phyloP scores from a whole-genome alignment of 202 grass and related monocot genomes.

The Musa balbisiana region DNA sequence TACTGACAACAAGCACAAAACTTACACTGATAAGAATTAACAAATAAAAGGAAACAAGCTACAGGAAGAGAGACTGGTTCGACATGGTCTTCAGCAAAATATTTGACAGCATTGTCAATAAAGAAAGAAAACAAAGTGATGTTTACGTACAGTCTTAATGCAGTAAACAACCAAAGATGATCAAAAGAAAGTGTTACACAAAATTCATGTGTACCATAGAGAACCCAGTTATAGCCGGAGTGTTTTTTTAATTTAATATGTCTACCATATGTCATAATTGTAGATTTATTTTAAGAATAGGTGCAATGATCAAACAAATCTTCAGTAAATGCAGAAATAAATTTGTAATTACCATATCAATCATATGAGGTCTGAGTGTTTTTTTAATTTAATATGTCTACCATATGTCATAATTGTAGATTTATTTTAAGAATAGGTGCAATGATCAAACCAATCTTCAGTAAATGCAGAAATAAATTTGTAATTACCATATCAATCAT shows the following conservation, averaged over 20 bases:
- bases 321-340: not conserved
- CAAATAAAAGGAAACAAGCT: not conserved
- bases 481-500: not conserved
- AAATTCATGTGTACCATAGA: too few species aligned
- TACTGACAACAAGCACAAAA: not conserved
- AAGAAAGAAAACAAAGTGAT: not conserved
- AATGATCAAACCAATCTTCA: not conserved
- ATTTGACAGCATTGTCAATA: not conserved
- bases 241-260: not conserved
- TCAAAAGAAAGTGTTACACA: not conserved
- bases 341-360: not conserved
- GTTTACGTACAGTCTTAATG: not conserved
- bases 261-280: not conserved
- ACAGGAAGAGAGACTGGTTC: not conserved
- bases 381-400: not conserved
- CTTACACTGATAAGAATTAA: not conserved
- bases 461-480: not conserved
- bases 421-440: not conserved
- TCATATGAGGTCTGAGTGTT: too few species aligned
- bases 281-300: not conserved
- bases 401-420: not conserved
- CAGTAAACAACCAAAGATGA: not conserved
- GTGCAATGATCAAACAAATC: not conserved
- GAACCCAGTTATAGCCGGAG: too few species aligned
- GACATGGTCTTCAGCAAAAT: not conserved